Evolutionary conservation across 2,329 filamentous ascomycete species (phyloP).

Genomic region (Ceratocystis colombiana): DNA sequence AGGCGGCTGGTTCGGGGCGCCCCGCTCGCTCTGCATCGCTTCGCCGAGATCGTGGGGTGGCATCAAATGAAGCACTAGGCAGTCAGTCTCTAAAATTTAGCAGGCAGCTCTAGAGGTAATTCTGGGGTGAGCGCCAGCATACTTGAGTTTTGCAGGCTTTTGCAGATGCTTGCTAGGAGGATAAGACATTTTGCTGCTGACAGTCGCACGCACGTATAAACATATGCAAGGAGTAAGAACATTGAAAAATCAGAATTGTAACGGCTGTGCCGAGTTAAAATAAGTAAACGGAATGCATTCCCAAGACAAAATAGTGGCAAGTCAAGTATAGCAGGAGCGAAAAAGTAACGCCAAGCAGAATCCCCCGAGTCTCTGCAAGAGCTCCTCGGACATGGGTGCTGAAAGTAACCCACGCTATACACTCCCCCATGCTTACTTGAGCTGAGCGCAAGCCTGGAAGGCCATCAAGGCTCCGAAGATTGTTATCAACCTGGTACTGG

Average conservation of each 20-base stretch:
- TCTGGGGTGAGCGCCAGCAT: no score
- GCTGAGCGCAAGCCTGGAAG: slow-evolving; percentile 48
- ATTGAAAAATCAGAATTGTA: not conserved
- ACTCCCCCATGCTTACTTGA: slow-evolving; percentile 41
- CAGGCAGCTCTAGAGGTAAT: no score
- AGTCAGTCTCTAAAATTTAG: no score
- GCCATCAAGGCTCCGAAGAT: slow-evolving; percentile 48
- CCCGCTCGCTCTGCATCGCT: no score
- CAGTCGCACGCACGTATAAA: no score
- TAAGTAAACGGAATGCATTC: not conserved
- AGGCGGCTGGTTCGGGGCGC: no score
- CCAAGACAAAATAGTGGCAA: slow-evolving; percentile 9
- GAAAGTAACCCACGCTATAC: slow-evolving; percentile 37
- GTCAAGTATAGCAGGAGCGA: slow-evolving; percentile 22
- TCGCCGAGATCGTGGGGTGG: no score
- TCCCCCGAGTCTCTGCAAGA: slow-evolving; percentile 31
- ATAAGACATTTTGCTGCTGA: no score
- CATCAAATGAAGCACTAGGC: no score
- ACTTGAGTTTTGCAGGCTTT: no score
- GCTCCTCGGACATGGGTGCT: not conserved
- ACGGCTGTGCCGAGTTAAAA: not conserved
- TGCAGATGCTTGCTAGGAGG: no score
- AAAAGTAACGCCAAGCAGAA: slow-evolving; percentile 28
- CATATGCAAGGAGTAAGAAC: no score
- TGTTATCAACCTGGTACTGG: slow-evolving; percentile 48